Evolutionary conservation across 305 asterid genomes (phyloP), one percentile per base, ranked within the genome.

Genomic region (Petunia hybrid): DNA sequence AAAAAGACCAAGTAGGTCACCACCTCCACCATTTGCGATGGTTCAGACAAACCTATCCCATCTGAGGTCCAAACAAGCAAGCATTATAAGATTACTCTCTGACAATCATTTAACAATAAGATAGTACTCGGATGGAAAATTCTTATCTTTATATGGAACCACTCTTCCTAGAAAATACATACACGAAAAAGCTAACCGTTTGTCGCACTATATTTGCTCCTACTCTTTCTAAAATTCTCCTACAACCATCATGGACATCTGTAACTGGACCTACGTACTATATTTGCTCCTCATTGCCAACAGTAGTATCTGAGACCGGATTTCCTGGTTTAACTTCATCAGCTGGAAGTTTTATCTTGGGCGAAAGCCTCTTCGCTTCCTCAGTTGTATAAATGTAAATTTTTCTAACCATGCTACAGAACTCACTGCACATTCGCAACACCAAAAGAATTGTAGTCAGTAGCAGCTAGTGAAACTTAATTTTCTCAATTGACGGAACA

Each of bases 331-430:
- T 89, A 63, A 82, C 83, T 67, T 87, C 95, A 4, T 84, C 81
- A 56, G 76, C 79, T 5, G 95, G 92, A 67, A 91, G 94, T 80
- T 96, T 93, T 68, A 84, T 87, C 97, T 92, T 93, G 59, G 99
- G 98, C 3, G 93, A 87, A 67, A 93, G 97, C 81, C 80, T 89
- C 88, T 91, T 95, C 35, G 91, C 97, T 90, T 93, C 98, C 86
- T 94, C 97, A 1, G 81, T 71, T 57, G 98, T 90, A 79, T 91
- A 94, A 81, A 94, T 87, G 61, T 77, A 88, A 77, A 94, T 91
- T 88, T 92, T 94, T 91, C 91, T 88, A 80, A 79, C 97, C 94
- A 92, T 92, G 86, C 80, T 85, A 85, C 95, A 89, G 83, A 92
- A 92, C 82, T 95, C 99, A 79, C 99, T 95, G 87, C 69, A 4